These are phyloP conservation scores for Mikania micrantha DNA, from an alignment of 129 eudicot species.

Conservation along the genomic window DNA sequence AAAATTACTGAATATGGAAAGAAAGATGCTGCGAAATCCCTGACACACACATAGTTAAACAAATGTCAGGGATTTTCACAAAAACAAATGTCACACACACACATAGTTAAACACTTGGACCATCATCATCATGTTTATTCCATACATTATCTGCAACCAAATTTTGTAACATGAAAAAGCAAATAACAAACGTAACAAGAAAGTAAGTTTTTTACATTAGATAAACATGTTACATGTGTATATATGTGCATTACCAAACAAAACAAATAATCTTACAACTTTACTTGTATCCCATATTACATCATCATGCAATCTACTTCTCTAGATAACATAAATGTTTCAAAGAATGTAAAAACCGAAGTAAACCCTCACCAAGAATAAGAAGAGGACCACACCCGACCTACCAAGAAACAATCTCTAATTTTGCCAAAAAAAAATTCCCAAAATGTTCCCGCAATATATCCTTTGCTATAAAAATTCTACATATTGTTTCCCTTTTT, in stretches of 20 bases:
- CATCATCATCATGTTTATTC: neutral
- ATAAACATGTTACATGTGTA: conserved; percentile 1
- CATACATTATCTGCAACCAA: neutral
- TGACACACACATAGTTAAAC: neutral
- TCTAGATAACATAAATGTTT: conserved; percentile 10
- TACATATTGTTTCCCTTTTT: neutral
- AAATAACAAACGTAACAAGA: neutral
- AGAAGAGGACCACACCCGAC: neutral
- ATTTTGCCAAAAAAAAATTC: conserved; percentile 12
- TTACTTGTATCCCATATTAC: conserved; percentile 13
- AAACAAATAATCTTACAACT: conserved; percentile 25
- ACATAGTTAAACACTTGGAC: neutral
- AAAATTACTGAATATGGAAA: too few relatives aligned
- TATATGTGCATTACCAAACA: conserved; percentile 26
- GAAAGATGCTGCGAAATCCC: too few relatives aligned
- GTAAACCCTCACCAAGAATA: conserved; percentile 14
- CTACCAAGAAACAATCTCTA: conserved; percentile 13
- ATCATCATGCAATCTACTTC: neutral
- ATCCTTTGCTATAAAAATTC: neutral
- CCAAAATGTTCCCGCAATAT: neutral
- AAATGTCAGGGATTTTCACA: too few relatives aligned
- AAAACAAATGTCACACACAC: too few relatives aligned
- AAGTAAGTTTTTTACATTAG: neutral
- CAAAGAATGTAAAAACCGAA: conserved; percentile 20
- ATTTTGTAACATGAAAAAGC: neutral